A percentile compares a stretch with the other conserved stretches of the same genome.
These are phyloP conservation scores for Saturnispora halmiae DNA, from an alignment of 805 yeast genomes.

Conservation along the genomic window DNA sequence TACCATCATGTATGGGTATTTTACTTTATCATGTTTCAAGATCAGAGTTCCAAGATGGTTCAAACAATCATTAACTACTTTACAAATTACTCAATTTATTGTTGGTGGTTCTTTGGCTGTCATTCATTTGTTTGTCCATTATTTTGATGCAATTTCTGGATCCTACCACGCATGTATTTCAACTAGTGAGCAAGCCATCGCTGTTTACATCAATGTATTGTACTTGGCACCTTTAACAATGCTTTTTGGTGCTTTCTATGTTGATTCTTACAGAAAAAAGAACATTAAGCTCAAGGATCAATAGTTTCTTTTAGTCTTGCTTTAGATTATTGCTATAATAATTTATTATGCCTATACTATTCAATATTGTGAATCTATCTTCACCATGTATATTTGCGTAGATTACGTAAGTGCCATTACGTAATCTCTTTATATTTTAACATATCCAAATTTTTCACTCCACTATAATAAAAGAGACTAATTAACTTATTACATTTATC, in stretches of 20 bases:
- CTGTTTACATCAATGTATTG: conserved; percentile 50
- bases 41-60: conserved; percentile 47
- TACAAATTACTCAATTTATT: conserved; percentile 62
- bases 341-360: no score
- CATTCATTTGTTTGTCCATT: conserved; percentile 51
- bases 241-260: conserved; percentile 55
- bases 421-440: no score
- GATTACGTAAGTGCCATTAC: no score
- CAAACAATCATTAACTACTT: conserved; percentile 52
- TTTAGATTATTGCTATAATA: no score
- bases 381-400: no score
- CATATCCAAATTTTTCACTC: no score
- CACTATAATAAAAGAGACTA: no score
- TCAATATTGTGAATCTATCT: no score
- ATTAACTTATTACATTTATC: no score
- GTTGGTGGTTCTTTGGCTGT: conserved; percentile 63
- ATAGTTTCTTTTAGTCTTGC: no score
- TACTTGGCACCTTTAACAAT: conserved; percentile 62
- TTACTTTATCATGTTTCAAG: conserved; percentile 49
- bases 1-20: conserved; percentile 65
- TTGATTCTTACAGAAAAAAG: conserved; percentile 42
- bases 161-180: conserved; percentile 41
- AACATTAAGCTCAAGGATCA: no score
- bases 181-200: conserved; percentile 52
- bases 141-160: conserved; percentile 40